Evolutionary conservation across 73 alveolate species (phyloP).

Genomic region (Effrenium voratum): DNA sequence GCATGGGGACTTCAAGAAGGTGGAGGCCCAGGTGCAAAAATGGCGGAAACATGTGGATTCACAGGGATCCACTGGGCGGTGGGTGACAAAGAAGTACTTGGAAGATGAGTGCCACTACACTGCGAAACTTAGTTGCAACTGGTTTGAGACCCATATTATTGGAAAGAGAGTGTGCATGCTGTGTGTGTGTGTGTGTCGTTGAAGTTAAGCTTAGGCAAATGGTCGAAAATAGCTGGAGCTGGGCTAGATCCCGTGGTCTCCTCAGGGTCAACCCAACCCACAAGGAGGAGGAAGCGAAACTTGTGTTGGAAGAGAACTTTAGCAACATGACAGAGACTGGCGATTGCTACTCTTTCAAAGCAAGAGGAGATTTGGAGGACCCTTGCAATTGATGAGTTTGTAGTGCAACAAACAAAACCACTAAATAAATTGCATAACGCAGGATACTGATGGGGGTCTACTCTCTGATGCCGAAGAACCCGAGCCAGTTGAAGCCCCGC

Average conservation of each 20-base stretch:
- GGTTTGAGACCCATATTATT: background rate
- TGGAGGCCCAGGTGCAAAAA: background rate
- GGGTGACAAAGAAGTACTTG: background rate
- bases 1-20: slow-evolving; percentile 8
- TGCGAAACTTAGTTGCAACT: background rate
- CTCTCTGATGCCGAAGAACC: background rate
- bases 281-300: background rate
- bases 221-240: background rate
- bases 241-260: background rate
- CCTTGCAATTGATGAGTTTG: too few species aligned
- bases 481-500: background rate
- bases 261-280: background rate
- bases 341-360: background rate
- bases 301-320: slow-evolving; percentile 2
- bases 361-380: background rate
- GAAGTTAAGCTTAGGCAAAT: background rate
- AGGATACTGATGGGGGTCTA: slow-evolving; percentile 32
- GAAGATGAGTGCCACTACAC: background rate
- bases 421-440: background rate
- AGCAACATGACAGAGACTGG: background rate
- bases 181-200: background rate
- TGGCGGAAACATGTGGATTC: background rate
- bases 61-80: background rate
- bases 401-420: background rate
- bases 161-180: background rate